These are phyloP conservation scores for Globisporangium spiculum DNA, from an alignment of 352 stramenopile species.

Conservation along the genomic window DNA sequence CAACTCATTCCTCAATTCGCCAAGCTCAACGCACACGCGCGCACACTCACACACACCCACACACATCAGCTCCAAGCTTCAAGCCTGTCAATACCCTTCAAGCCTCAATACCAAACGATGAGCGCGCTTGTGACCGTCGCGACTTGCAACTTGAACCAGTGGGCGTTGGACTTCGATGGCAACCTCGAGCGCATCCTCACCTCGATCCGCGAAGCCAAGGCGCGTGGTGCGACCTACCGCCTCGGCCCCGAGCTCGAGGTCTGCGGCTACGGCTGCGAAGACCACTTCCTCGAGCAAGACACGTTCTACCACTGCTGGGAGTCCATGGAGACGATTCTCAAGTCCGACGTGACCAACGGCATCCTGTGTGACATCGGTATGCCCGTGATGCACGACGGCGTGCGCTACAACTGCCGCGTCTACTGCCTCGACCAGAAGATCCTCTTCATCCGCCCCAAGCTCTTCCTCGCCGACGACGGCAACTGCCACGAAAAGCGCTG, in stretches of 20 bases:
- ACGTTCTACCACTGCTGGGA: constrained; percentile 99
- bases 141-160: constrained; percentile 99
- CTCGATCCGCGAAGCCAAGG: constrained; percentile 91
- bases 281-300: constrained; percentile 98
- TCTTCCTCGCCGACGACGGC: constrained; percentile 95
- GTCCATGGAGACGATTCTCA: constrained; percentile 85
- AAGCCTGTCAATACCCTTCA: neutral
- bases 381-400: constrained; percentile 93
- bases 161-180: constrained; percentile 98
- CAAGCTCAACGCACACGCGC: neutral
- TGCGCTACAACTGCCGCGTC: constrained; percentile 98
- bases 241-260: constrained; percentile 98
- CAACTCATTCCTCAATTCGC: constrained; percentile 14
- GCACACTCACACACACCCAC: too few relatives aligned
- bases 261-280: constrained; percentile 98
- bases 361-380: constrained; percentile 99
- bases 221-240: constrained; percentile 87
- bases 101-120: constrained; percentile 32
- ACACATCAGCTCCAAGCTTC: neutral
- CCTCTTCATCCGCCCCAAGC: constrained; percentile 92
- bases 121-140: constrained; percentile 92
- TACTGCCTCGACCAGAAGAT: constrained; percentile 94
- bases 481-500: constrained; percentile 98
- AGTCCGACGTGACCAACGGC: constrained; percentile 86
- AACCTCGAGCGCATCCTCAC: constrained; percentile 87